Conservation (phyloP, 1,139 yeast species). For the Yarrowia galli region DNA sequence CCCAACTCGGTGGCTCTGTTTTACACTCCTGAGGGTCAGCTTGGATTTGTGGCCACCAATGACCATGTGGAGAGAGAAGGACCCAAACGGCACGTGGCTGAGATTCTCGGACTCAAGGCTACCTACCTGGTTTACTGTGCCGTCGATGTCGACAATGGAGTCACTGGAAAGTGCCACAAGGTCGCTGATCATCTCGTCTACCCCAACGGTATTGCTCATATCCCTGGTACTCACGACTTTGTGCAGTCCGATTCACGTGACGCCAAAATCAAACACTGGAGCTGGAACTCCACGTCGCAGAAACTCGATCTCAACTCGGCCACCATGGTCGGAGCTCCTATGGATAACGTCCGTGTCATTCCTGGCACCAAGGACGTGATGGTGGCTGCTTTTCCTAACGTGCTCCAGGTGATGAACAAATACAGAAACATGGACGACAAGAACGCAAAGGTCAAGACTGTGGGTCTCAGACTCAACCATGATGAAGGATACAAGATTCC, state of each 20-base stretch:
- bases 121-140: conserved; percentile 20
- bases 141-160: neutral
- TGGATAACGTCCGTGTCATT: conserved; percentile 30
- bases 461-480: conserved; percentile 10
- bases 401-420: conserved; percentile 22
- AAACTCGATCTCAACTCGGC: conserved; percentile 31
- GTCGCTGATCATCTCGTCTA: conserved; percentile 27
- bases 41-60: conserved; percentile 17
- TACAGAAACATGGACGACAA: conserved; percentile 2
- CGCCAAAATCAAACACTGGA: conserved; percentile 32
- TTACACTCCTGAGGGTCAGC: conserved; percentile 35
- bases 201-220: conserved; percentile 29
- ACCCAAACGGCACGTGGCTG: neutral
- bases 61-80: conserved; percentile 18
- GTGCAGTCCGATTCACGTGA: conserved; percentile 25
- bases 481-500: conserved; percentile 20
- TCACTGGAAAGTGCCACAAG: conserved; percentile 18
- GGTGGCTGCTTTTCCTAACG: conserved; percentile 31
- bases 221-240: conserved; percentile 22
- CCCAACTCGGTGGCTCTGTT: conserved; percentile 33
- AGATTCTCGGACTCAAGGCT: conserved; percentile 25
- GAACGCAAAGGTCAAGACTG: neutral
- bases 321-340: conserved; percentile 23
- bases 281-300: conserved; percentile 31
- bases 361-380: conserved; percentile 29